Evolutionary conservation across 495 filamentous ascomycete species (phyloP), one percentile per base, ranked within the genome.

Genomic region (Aspergillus sclerotiicarbonarius): DNA sequence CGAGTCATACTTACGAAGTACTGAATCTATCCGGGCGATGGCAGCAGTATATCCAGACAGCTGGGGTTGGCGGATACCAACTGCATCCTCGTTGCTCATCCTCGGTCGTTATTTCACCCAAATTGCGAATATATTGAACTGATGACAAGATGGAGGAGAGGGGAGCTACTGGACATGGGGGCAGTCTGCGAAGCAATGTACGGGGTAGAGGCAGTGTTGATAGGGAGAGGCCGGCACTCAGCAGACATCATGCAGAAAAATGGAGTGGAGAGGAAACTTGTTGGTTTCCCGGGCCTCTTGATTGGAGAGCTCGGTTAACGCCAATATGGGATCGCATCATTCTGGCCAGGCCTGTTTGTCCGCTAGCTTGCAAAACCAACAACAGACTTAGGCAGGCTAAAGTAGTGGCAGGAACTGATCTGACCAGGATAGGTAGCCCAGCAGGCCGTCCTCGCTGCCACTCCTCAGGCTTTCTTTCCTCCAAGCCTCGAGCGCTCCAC

Each of bases 401-500:
- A 41, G 37, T 41, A 41, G 37, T n/a, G 13, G 37, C 37, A 41
- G 37, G 37, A 41, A 41, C 37, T 6, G 9, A 12, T 15, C 37
- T 41, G 37, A 41, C 37, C 13, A 41, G 5, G 37, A n/a, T 2
- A n/a, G n/a, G n/a, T n/a, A 25, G 25, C 25, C 25, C 25, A 25
- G 25, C 25, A 25, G 25, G 25, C 25, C 25, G 25, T 25, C 25
- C 25, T 25, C 25, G 25, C 2, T 25, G 25, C 2, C 37, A 12
- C 12, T 41, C 37, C 31, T 50, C 47, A 50, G 29, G 47, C 47
- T 50, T 29, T 49, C 46, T 12, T 6, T 15, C 21, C 15, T 50
- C 47, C 47, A 50, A 50, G 47, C 47, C 47, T 50, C 47, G 31
- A 32, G 47, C 25, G 47, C 5, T 29, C 47, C 47, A 31, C 25